A percentile compares a stretch with the other conserved stretches of the same genome.
Conservation (phyloP, 768 basidiomycete species). For the Podaxis sp. region DNA sequence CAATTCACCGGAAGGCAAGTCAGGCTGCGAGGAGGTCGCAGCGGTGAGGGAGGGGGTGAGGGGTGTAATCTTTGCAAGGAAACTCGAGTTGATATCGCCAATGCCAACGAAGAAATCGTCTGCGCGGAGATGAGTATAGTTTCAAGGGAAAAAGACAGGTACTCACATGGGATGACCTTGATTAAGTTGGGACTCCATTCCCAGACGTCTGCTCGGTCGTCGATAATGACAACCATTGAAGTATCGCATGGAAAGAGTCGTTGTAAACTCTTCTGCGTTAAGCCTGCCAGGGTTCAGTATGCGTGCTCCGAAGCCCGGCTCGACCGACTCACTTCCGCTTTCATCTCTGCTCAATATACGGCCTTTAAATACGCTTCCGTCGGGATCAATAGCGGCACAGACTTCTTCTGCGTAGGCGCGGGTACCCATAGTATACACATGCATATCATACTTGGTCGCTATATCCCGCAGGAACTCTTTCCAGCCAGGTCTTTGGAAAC, state of each 20-base stretch:
- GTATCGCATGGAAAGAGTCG: conserved; percentile 95
- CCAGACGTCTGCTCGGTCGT: conserved; percentile 99
- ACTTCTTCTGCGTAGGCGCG: conserved; percentile 96
- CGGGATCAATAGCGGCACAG: conserved; percentile 91
- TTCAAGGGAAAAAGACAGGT: conserved; percentile 3
- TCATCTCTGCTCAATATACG: conserved; percentile 93
- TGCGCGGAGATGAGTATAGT: conserved; percentile 33
- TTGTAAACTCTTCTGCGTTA: conserved; percentile 90
- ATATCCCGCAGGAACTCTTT: conserved; percentile 71
- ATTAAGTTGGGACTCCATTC: conserved; percentile 95
- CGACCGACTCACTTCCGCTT: conserved; percentile 77
- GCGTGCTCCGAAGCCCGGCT: conserved; percentile 13
- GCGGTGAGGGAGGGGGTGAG: conserved; percentile 37
- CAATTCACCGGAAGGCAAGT: conserved; percentile 12
- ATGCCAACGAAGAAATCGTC: conserved; percentile 98
- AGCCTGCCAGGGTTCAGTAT: conserved; percentile 46
- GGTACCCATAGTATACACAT: conserved; percentile 99
- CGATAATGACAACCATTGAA: conserved; percentile 98
- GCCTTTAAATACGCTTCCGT: conserved; percentile 80
- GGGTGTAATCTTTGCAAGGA: conserved; percentile 78
- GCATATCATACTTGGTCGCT: conserved; percentile 91
- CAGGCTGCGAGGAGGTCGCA: conserved; percentile 23
- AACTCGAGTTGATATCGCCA: conserved; percentile 96
- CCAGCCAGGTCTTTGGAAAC: conserved; percentile 70
- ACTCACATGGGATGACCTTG: conserved; percentile 92